Percentiles rank a stretch among this genome's conserved stretches.
These are phyloP conservation scores for Choanephora cucurbitarum DNA, from an alignment of 371 early-diverging fungal genomes.

Conservation along the genomic window DNA sequence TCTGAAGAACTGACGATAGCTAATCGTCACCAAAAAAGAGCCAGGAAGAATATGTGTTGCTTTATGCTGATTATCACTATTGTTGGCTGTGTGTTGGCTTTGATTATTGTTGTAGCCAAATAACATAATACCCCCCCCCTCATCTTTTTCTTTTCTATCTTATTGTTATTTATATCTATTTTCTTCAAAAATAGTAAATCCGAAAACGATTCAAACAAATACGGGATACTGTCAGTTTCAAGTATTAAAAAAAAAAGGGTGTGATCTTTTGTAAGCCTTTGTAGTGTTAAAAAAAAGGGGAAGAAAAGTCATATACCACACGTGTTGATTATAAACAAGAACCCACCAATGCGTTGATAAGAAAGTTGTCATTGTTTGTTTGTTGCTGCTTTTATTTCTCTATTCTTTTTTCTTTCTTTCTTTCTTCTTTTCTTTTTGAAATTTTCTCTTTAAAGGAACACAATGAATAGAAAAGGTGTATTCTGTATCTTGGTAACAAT, in stretches of 20 bases:
- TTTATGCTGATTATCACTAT: slow-evolving; percentile 71
- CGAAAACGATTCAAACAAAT: background rate
- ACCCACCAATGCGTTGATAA: background rate
- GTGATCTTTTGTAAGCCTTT: background rate
- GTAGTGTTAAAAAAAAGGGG: too few relatives aligned
- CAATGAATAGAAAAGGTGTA: background rate
- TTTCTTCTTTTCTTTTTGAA: background rate
- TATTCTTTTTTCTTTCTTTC: background rate
- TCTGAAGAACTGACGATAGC: slow-evolving; percentile 81
- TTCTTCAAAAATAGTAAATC: background rate
- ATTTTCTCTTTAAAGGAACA: background rate
- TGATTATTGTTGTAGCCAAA: slow-evolving; percentile 52
- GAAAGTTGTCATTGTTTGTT: background rate
- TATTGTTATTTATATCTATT: background rate
- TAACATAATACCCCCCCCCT: slow-evolving; percentile 15
- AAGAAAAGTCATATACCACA: background rate
- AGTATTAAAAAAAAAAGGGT: background rate
- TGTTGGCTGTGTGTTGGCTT: slow-evolving; percentile 52
- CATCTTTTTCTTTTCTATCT: background rate
- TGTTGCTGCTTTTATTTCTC: background rate
- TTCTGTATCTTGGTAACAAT: background rate
- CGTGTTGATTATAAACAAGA: background rate
- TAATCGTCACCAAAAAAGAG: slow-evolving; percentile 74
- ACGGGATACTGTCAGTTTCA: background rate
- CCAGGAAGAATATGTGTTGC: slow-evolving; percentile 83